phyloP scores from a whole-genome alignment of 169 alveolate genomes.

The Cystoisospora suis region DNA sequence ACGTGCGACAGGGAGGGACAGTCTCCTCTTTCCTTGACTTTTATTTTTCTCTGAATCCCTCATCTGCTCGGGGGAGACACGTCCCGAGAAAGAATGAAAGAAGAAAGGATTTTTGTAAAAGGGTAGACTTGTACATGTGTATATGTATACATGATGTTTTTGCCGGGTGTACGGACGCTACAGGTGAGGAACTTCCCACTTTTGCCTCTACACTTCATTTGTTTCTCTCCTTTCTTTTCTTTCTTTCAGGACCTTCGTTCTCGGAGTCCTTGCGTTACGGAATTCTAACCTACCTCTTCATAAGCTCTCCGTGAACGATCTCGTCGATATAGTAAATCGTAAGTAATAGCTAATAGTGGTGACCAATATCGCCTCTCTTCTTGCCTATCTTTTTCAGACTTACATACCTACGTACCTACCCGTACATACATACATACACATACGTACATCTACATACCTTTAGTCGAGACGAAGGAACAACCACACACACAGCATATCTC shows the following conservation, averaged over 20 bases:
- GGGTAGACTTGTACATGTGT: background rate
- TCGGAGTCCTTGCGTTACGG: slow-evolving; percentile 44
- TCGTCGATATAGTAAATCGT: slow-evolving; percentile 46
- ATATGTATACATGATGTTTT: background rate
- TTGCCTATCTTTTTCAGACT: background rate
- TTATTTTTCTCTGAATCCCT: no score
- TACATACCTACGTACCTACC: background rate
- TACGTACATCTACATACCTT: background rate
- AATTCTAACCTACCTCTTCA: slow-evolving; percentile 41
- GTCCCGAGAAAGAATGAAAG: background rate
- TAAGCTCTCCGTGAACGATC: slow-evolving; percentile 40
- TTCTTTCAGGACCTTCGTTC: slow-evolving; percentile 24
- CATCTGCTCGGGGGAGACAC: background rate
- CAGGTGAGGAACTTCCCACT: background rate
- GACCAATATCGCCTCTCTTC: background rate
- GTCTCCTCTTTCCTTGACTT: no score
- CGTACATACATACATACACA: background rate
- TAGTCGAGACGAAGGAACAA: background rate
- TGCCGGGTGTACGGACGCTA: background rate
- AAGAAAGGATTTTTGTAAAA: background rate
- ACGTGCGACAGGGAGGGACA: no score
- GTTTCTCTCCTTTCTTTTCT: background rate
- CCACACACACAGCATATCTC: background rate
- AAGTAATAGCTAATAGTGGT: no score
- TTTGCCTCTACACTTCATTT: background rate